Evolutionary conservation across 73 alveolate genomes (phyloP).

Genomic region (Paramecium primaurelia): DNA sequence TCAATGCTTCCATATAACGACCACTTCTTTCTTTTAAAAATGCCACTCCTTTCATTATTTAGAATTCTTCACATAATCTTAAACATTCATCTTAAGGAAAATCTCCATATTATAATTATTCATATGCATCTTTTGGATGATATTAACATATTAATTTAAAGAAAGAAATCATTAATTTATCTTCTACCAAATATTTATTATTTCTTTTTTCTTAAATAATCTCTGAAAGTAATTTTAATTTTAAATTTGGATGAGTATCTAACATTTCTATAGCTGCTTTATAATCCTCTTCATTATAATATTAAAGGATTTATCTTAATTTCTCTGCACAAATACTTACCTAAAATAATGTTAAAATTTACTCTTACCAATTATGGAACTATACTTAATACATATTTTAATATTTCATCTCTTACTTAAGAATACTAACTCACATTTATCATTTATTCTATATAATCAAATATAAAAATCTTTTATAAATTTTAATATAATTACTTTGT

Average conservation of each 20-base stretch:
- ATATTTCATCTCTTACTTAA: neutral
- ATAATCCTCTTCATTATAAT: constrained; percentile 17
- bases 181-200: neutral
- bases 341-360: neutral
- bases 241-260: constrained; percentile 14
- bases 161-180: neutral
- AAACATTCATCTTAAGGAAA: constrained; percentile 45
- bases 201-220: constrained; percentile 5
- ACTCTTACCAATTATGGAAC: neutral
- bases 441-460: neutral
- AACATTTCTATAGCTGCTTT: neutral
- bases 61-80: neutral
- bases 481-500: neutral
- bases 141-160: neutral
- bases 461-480: neutral
- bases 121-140: constrained; percentile 24
- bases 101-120: constrained; percentile 10
- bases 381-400: neutral
- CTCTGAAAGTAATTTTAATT: constrained; percentile 19
- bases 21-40: constrained; percentile 12
- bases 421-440: neutral
- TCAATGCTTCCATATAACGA: neutral
- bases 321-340: constrained; percentile 31
- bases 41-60: constrained; percentile 1
- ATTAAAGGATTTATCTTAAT: neutral